Conservation (phyloP, 805 yeast species). For the Huiozyma naganishii region DNA sequence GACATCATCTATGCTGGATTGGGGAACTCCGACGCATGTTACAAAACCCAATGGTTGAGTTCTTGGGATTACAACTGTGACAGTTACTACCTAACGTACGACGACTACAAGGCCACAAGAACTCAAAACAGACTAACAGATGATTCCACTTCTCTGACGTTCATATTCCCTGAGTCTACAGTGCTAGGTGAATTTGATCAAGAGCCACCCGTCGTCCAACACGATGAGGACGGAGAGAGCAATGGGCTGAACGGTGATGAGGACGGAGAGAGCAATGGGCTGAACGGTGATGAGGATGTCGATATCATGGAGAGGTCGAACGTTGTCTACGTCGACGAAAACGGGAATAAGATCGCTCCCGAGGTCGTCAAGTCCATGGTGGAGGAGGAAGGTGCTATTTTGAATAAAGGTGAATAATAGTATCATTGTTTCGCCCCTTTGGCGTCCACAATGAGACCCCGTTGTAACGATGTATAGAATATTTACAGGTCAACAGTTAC, state of each 20-base stretch:
- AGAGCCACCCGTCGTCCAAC: background rate
- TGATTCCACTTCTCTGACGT: background rate
- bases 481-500: too few relatives aligned
- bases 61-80: conserved; percentile 89
- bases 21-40: conserved; percentile 70
- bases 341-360: conserved; percentile 29
- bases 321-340: conserved; percentile 28
- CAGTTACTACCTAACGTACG: conserved; percentile 31
- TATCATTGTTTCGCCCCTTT: background rate
- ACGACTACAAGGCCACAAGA: conserved; percentile 14
- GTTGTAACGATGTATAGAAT: too few relatives aligned
- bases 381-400: conserved; percentile 19
- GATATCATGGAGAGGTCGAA: conserved; percentile 14
- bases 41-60: conserved; percentile 41
- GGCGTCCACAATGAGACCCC: background rate
- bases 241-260: conserved; percentile 7
- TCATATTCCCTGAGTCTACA: conserved; percentile 1
- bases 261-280: conserved; percentile 2
- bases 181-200: conserved; percentile 1
- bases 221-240: conserved; percentile 2
- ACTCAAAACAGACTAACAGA: background rate
- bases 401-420: background rate
- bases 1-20: conserved; percentile 68
- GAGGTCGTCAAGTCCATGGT: conserved; percentile 22
- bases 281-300: conserved; percentile 4